Evolutionary conservation across 1,284 basidiomycete species (phyloP).

Genomic region (Ceratobasidium sp.): DNA sequence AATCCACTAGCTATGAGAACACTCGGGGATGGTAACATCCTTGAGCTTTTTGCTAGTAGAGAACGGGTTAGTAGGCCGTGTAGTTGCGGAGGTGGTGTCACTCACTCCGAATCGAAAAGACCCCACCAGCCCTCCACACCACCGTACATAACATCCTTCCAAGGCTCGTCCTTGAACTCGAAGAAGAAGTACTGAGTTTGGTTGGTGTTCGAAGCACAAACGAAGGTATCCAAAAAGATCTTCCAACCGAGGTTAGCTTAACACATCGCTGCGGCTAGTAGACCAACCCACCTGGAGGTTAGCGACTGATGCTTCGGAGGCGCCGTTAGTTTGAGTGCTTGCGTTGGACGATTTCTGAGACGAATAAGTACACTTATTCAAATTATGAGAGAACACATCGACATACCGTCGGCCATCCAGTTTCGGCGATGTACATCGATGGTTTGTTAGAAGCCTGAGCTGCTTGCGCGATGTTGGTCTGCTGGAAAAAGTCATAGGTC

Average conservation of each 20-base stretch:
- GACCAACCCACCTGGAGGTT: slow-evolving; percentile 68
- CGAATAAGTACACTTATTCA: not conserved
- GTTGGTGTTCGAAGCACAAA: slow-evolving; percentile 87
- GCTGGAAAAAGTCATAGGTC: slow-evolving; percentile 68
- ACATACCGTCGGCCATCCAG: slow-evolving; percentile 88
- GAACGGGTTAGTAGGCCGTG: not conserved
- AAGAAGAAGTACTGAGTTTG: slow-evolving; percentile 89
- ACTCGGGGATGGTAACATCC: slow-evolving; percentile 59
- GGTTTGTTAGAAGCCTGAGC: slow-evolving; percentile 70
- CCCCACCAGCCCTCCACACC: slow-evolving; percentile 87
- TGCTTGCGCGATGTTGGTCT: slow-evolving; percentile 66
- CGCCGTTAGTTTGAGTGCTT: slow-evolving; percentile 65
- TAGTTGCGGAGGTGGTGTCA: not conserved
- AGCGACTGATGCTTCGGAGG: slow-evolving; percentile 70
- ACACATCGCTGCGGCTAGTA: not conserved
- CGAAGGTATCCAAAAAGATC: slow-evolving; percentile 83
- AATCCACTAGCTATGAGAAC: slow-evolving; percentile 48
- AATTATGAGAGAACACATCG: slow-evolving; percentile 2
- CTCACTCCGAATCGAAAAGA: slow-evolving; percentile 64
- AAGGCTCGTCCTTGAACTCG: slow-evolving; percentile 85
- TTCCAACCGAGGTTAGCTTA: slow-evolving; percentile 50
- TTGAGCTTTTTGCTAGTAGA: slow-evolving; percentile 53
- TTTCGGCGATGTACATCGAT: slow-evolving; percentile 87
- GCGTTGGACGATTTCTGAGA: slow-evolving; percentile 67
- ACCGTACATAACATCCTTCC: slow-evolving; percentile 82